Percentiles rank a stretch among this genome's conserved stretches.
phyloP scores from a whole-genome alignment of 2,329 filamentous ascomycete species.

The Akanthomyces lecanii region DNA sequence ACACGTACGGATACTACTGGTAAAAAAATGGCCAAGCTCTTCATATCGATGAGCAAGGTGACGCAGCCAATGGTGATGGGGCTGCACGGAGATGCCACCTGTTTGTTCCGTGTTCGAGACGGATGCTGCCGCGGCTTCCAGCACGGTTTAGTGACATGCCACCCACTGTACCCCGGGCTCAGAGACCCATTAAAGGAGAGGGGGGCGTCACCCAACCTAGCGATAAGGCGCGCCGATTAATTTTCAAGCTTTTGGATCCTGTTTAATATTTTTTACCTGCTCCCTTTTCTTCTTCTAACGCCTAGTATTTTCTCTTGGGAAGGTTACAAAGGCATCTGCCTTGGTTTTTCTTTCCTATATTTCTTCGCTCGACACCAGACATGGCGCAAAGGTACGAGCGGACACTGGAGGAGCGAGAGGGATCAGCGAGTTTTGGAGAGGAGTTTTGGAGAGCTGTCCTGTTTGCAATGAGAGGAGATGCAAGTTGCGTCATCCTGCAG shows the following conservation, averaged over 20 bases:
- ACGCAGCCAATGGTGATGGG: neutral
- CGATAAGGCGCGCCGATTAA: constrained; percentile 11
- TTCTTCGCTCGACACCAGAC: constrained; percentile 13
- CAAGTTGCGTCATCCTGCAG: neutral
- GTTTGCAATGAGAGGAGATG: neutral
- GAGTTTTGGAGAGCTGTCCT: neutral
- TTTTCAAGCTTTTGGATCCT: neutral
- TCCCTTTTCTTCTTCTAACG: neutral
- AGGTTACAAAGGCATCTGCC: too few species aligned
- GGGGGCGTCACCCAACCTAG: neutral
- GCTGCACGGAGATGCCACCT: constrained; percentile 4
- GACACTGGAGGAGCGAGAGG: neutral
- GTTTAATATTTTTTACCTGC: neutral
- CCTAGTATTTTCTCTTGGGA: too few species aligned
- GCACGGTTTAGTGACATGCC: constrained; percentile 1
- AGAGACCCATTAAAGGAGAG: constrained; percentile 14
- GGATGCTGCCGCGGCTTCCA: neutral
- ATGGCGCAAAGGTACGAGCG: constrained; percentile 34
- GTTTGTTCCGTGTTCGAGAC: neutral
- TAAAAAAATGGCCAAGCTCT: neutral
- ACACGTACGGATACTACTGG: neutral
- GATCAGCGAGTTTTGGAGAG: neutral
- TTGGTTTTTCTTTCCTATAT: neutral
- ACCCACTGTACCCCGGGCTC: neutral
- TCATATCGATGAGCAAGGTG: neutral